A percentile compares a stretch with the other conserved stretches of the same genome.
Conservation (phyloP, 495 filamentous ascomycete genomes). For the Neurospora sp. region DNA sequence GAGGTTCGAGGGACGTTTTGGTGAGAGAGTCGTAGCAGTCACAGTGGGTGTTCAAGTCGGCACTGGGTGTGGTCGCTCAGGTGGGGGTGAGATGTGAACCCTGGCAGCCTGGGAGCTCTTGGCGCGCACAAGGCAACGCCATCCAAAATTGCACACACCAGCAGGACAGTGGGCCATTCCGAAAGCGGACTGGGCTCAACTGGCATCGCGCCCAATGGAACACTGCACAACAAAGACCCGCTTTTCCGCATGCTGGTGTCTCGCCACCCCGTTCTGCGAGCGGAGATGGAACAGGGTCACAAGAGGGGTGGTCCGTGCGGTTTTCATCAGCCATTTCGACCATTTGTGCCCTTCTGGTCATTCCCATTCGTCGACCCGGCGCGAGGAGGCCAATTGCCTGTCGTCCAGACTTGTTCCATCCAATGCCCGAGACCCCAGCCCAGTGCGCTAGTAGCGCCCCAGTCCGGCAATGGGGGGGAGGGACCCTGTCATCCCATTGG, state of each 20-base stretch:
- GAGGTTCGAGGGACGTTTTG: not conserved
- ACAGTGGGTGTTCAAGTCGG: slow-evolving; percentile 3
- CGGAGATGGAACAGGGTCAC: slow-evolving; percentile 3
- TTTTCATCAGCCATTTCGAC: not conserved
- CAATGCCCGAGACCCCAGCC: slow-evolving; percentile 9
- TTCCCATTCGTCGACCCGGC: not conserved
- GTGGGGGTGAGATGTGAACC: not conserved
- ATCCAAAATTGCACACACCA: slow-evolving; percentile 30
- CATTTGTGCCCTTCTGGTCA: not conserved
- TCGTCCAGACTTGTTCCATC: slow-evolving; percentile 21
- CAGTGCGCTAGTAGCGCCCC: slow-evolving; percentile 27
- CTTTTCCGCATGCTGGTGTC: slow-evolving; percentile 13
- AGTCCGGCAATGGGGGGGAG: slow-evolving; percentile 1
- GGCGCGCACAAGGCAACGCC: slow-evolving; percentile 13
- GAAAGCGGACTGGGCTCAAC: slow-evolving; percentile 6
- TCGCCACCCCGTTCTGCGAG: slow-evolving; percentile 22
- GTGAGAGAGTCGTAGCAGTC: not conserved
- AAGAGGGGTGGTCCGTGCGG: slow-evolving; percentile 17
- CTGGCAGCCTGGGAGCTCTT: not conserved
- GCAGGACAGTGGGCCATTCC: slow-evolving; percentile 11
- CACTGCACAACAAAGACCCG: not conserved
- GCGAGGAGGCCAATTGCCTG: slow-evolving; percentile 12
- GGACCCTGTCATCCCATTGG: not conserved
- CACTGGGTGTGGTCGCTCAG: slow-evolving; percentile 16
- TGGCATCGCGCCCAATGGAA: slow-evolving; percentile 14